Evolutionary conservation across 306 rosid genomes (phyloP), one percentile per base, ranked within the genome.

Genomic region (Chamaecrista fasciculata): DNA sequence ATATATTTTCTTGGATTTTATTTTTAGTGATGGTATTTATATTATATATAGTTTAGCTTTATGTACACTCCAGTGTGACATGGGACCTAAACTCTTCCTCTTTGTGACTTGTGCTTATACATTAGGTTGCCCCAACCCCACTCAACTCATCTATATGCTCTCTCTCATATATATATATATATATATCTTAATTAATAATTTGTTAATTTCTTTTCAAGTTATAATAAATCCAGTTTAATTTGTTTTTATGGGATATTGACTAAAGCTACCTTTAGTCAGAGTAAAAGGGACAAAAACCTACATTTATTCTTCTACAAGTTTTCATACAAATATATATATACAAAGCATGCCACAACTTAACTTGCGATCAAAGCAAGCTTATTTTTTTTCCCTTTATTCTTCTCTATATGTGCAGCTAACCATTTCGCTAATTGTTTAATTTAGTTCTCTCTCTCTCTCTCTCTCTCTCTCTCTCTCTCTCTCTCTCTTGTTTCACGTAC

Each of bases 31-130:
- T 71, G 70, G 62, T 71, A 60, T 76, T 62, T 33, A 33, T 40
- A 57, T 57, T 36, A 25, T 57, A 57, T 29, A 81, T 55, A 67
- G 48, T 76, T 63, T 73, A 79, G 69, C 96, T 89, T 89, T 78
- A 78, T 72, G 42, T 63, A 69, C 87, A 89, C 96, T 89, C 96
- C 74, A 89, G 71, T 80, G 72, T 80, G 92, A 89, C 96, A 81
- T 78, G 4, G 44, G 79, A 89, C 85, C 96, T 86, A 84, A 85
- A 83, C 66, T 76, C 75, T 66, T 52, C 19, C 72, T 75, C 74
- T 74, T n/a, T 53, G 29, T 60, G 66, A 14, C 66, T 60, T 60
- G 70, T 71, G 77, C 78, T 74, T 76, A 70, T 44, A 73, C 57
- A 72, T 66, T 75, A 75, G 90, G 79, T 89, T 89, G 90, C 90